Evolutionary conservation across 2,329 filamentous ascomycete genomes (phyloP).

Genomic region (Setomelanomma holmii): DNA sequence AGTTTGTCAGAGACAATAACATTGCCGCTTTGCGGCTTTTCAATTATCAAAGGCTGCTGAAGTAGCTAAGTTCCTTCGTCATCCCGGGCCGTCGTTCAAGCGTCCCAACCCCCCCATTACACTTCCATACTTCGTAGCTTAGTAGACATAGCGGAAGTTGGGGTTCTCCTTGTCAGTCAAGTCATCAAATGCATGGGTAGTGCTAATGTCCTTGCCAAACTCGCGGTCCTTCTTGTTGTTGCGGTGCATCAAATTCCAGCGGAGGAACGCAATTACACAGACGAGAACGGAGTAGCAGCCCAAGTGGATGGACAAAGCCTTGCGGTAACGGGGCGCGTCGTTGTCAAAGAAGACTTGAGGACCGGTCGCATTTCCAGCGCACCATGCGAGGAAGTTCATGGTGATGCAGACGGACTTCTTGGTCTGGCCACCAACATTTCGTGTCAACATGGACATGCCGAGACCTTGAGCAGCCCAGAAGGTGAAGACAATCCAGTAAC

Average conservation of each 20-base stretch:
- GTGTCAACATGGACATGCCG: slow-evolving; percentile 69
- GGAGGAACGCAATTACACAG: slow-evolving; percentile 62
- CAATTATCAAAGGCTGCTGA: neutral
- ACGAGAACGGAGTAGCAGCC: slow-evolving; percentile 71
- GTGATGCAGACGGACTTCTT: slow-evolving; percentile 75
- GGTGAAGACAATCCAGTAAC: slow-evolving; percentile 77
- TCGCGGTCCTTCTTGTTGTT: slow-evolving; percentile 65
- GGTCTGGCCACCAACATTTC: slow-evolving; percentile 75
- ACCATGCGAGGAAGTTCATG: slow-evolving; percentile 74
- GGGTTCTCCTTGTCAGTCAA: slow-evolving; percentile 68
- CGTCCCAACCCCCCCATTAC: neutral
- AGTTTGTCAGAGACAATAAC: no score
- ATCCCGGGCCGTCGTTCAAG: neutral
- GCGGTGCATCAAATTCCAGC: slow-evolving; percentile 64
- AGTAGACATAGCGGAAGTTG: slow-evolving; percentile 64
- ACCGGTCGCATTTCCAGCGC: slow-evolving; percentile 71
- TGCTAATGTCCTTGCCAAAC: slow-evolving; percentile 41
- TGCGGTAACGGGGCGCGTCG: slow-evolving; percentile 71
- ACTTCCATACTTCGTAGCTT: neutral
- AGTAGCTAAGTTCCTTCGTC: neutral
- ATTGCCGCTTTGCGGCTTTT: neutral
- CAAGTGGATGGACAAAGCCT: slow-evolving; percentile 72
- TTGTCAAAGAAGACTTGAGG: slow-evolving; percentile 50
- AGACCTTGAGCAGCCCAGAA: slow-evolving; percentile 79
- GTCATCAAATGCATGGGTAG: slow-evolving; percentile 65